Conservation (phyloP, 495 filamentous ascomycete genomes). For the Neurospora sp. region DNA sequence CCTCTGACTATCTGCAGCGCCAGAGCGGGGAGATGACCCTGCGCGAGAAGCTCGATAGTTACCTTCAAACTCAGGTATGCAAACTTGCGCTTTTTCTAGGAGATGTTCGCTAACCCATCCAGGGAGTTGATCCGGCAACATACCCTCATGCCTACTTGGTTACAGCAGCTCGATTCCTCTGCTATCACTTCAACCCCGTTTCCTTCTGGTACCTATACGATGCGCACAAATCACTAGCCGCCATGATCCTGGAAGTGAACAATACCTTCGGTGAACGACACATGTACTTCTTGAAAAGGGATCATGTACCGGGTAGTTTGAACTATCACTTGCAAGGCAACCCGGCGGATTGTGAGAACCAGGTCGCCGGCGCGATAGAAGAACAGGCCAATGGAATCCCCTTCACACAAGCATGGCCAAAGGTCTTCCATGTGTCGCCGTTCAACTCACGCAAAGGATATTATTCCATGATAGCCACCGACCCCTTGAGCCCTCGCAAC, state of each 20-base stretch:
- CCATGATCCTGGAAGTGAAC: conserved; percentile 67
- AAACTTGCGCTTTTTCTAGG: neutral
- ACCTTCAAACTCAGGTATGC: conserved; percentile 41
- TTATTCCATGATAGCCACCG: conserved; percentile 44
- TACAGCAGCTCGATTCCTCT: conserved; percentile 57
- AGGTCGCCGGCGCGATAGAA: conserved; percentile 1
- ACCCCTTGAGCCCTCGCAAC: conserved; percentile 39
- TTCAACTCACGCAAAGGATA: conserved; percentile 58
- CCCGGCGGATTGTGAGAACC: neutral
- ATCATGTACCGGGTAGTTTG: conserved; percentile 5
- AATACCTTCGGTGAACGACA: conserved; percentile 69
- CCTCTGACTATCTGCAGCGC: conserved; percentile 49
- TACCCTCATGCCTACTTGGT: conserved; percentile 60
- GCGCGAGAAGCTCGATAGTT: conserved; percentile 48
- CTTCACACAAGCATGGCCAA: conserved; percentile 45
- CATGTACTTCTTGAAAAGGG: conserved; percentile 44
- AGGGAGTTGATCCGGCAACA: conserved; percentile 39
- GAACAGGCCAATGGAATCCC: conserved; percentile 4
- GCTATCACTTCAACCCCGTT: conserved; percentile 66
- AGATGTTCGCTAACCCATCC: conserved; percentile 10
- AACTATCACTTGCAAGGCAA: neutral
- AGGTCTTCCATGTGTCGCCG: conserved; percentile 67
- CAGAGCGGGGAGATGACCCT: conserved; percentile 36
- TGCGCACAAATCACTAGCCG: conserved; percentile 43
- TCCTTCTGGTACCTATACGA: conserved; percentile 77